Base-by-base conservation (phyloP, 805 yeast genomes). In the Suhomyces canberraensis region DNA sequence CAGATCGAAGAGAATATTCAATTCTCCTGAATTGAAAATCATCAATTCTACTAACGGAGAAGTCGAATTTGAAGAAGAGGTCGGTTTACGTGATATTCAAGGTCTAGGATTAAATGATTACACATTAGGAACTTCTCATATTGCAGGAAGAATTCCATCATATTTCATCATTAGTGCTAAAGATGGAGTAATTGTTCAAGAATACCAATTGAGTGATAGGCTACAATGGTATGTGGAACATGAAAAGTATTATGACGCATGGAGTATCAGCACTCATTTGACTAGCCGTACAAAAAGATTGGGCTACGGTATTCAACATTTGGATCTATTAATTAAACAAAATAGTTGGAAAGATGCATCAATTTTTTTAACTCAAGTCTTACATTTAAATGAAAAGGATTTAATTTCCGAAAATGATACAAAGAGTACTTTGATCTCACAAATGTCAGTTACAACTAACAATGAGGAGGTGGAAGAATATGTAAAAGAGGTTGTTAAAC, bases 71-170 rank as follows among this genome's bases (percentile, higher is more conserved):
- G 87, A 81, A 16, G 96, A 91, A 56, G 95, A 83, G 52, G 71
- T 91, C 2, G 78, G 82, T 0, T 58, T 87, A 39, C 75, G 73
- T 34, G 76, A 76, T 22, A 73, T 66, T 31, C 70, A 76, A 16
- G 65, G 70, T 11, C 60, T 87, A 29, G 89, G 95, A 0, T 65
- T 84, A 13, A 90, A 91, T 54, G 98, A 93, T 54, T 86, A 84
- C 52, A 81, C 77, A 45, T 58, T 90, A 31, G 77, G 81, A 1
- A 27, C 39, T 14, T 75, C 74, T 33, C 69, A 71, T 52, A 60
- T 73, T 22, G 78, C 73, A 2, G 51, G 46, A 0, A 53, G 58
- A 0, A 47, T 58, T 4, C 57, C 66, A 6, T 66, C 69, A 37
- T 87, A 83, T 64, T 84, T 73, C 49, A 66, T 93, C 14, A 68